Evolutionary conservation across 2,329 filamentous ascomycete species (phyloP).

Genomic region (Calonectria montana): DNA sequence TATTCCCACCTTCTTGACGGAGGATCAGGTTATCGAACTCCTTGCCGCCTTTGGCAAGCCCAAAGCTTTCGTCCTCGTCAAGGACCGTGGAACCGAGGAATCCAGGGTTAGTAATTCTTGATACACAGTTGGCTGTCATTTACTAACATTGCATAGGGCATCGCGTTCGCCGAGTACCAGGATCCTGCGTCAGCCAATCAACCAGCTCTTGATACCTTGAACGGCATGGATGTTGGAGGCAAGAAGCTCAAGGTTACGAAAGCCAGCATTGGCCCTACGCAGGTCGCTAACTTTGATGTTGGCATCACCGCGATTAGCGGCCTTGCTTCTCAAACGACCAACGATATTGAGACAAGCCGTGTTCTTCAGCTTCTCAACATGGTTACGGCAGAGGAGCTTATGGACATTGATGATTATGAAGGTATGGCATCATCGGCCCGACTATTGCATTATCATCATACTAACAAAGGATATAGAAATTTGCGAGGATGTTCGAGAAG

Average conservation of each 20-base stretch:
- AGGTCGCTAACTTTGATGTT: slow-evolving; percentile 91
- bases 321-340: slow-evolving; percentile 89
- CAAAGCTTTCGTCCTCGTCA: slow-evolving; percentile 91
- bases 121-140: no score
- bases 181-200: slow-evolving; percentile 78
- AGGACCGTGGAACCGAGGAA: slow-evolving; percentile 86
- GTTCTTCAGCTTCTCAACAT: slow-evolving; percentile 97
- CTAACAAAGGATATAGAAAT: slow-evolving; percentile 78
- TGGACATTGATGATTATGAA: slow-evolving; percentile 95
- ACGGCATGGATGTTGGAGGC: slow-evolving; percentile 93
- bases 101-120: slow-evolving; percentile 77
- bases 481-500: slow-evolving; percentile 90
- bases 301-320: slow-evolving; percentile 98
- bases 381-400: slow-evolving; percentile 94
- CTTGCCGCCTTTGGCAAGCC: slow-evolving; percentile 92
- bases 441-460: background rate
- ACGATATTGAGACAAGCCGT: slow-evolving; percentile 81
- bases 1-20: slow-evolving; percentile 86
- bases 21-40: slow-evolving; percentile 92
- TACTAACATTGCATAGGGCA: slow-evolving; percentile 70
- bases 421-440: slow-evolving; percentile 63
- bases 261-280: slow-evolving; percentile 93
- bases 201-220: slow-evolving; percentile 89
- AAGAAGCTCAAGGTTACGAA: slow-evolving; percentile 86
- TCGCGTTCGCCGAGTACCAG: slow-evolving; percentile 95